These are phyloP conservation scores for Guadua angustifolia DNA, from an alignment of 176 grass and related monocot genomes.

Conservation along the genomic window DNA sequence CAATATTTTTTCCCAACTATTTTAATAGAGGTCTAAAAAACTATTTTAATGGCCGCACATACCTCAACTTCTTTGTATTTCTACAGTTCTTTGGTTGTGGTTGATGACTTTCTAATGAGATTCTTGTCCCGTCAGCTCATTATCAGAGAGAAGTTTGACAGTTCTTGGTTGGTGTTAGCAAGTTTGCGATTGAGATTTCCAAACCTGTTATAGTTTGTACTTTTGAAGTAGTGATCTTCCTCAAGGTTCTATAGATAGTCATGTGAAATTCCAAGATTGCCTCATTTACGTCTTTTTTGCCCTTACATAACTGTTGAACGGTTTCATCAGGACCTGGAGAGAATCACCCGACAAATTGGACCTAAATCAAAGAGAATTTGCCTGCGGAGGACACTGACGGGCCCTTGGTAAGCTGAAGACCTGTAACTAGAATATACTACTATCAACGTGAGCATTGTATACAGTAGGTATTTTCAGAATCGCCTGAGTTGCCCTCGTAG, in stretches of 20 bases:
- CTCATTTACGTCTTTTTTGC: not conserved
- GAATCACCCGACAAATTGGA: conserved; percentile 45
- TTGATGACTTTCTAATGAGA: not conserved
- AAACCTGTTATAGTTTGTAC: not conserved
- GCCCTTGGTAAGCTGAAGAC: conserved; percentile 64
- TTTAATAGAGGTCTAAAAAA: not conserved
- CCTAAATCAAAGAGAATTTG: conserved; percentile 67
- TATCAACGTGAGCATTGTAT: conserved; percentile 32
- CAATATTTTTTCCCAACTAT: not conserved
- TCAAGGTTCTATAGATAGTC: not conserved
- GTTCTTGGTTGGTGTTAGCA: not conserved
- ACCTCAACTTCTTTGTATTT: not conserved
- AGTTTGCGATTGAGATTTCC: not conserved
- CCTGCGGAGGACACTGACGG: conserved; percentile 73
- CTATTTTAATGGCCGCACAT: not conserved
- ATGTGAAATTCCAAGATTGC: not conserved
- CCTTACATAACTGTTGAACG: conserved; percentile 22
- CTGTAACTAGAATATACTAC: conserved; percentile 17
- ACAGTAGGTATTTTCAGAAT: conserved; percentile 43
- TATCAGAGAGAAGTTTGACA: not conserved
- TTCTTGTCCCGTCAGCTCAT: not conserved
- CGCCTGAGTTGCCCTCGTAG: conserved; percentile 44
- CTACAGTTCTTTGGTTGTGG: not conserved
- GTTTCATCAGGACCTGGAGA: conserved; percentile 54
- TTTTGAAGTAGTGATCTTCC: conserved; percentile 4